Conservation (phyloP, 345 rosid genomes). For the Linum usitatissimum region DNA sequence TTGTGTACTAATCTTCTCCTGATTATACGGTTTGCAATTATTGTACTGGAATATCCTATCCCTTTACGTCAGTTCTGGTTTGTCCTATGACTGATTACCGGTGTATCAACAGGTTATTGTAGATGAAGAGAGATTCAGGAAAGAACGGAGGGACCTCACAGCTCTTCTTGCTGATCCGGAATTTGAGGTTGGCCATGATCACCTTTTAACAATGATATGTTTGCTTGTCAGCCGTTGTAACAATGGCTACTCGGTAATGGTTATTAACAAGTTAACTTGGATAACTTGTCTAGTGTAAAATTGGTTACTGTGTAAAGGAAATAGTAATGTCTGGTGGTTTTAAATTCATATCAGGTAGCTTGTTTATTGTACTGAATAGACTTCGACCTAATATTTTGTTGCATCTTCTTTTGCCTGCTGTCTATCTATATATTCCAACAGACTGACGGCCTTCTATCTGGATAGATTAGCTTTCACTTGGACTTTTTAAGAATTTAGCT, state of each 20-base stretch:
- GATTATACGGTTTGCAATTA: slow-evolving; percentile 12
- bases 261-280: neutral
- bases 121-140: slow-evolving; percentile 61
- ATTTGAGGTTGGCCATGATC: slow-evolving; percentile 53
- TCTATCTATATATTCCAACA: too few relatives aligned
- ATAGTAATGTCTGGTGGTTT: neutral
- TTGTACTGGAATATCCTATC: slow-evolving; percentile 8
- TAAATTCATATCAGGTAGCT: neutral
- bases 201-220: neutral
- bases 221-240: slow-evolving; percentile 4
- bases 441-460: neutral
- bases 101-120: slow-evolving; percentile 34
- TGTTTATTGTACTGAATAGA: neutral
- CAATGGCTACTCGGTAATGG: neutral
- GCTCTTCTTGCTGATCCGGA: slow-evolving; percentile 94
- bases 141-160: slow-evolving; percentile 60
- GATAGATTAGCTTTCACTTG: neutral
- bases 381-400: too few relatives aligned
- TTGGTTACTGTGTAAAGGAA: neutral
- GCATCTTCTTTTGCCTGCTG: too few relatives aligned
- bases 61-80: slow-evolving; percentile 1
- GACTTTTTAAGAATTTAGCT: neutral
- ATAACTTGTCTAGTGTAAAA: too few relatives aligned
- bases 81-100: slow-evolving; percentile 7
- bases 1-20: neutral